Base-by-base conservation (phyloP, 2,329 filamentous ascomycete genomes). In the Penicillium italicum region DNA sequence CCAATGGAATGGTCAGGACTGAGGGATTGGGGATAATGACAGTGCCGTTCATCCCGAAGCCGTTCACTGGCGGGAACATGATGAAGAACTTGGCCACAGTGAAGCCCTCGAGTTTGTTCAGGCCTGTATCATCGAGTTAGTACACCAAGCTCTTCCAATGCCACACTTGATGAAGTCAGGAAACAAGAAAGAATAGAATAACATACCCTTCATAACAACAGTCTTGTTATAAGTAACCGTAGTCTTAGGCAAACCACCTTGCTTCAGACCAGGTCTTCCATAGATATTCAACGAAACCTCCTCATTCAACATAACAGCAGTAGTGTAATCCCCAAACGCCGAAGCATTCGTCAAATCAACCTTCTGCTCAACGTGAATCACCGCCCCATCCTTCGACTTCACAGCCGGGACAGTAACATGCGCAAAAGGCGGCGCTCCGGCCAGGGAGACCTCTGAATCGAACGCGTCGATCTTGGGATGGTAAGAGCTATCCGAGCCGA, bases 1-100 rank as follows among this genome's bases (percentile, higher is more conserved):
- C 75, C 76, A 86, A 75, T 41, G 74, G 70, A 53, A 85, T 71
- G 5, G 79, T 82, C 71, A 85, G 73, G 52, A 83, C 75, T 2
- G 82, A 82, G 0, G 83, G 83, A 66, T 86, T 87, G 56, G 83
- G 83, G 47, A 87, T 82, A 58, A 68, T 74, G 44, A 83, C 79
- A 12, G 72, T 77, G 62, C 81, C 84, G 22, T 77, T 66, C 63
- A 84, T 75, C 68, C 85, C 86, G 55, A 77, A 76, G 43, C 77
- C 78, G 59, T 81, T 77, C 26, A 70, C 55, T 1, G 67, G 54
- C 31, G 68, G 69, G 9, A 72, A 65, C 53, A 79, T 69, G 61
- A 84, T 74, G 34, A 72, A 71, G 64, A 83, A 76, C 31, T 78
- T 69, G 16, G 74, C 78, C 34, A 83, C 71, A 36, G 76, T 72